Percentiles rank a stretch among this genome's conserved stretches.
Conservation (phyloP, 2,329 filamentous ascomycete genomes). For the Alternaria ethzedia region DNA sequence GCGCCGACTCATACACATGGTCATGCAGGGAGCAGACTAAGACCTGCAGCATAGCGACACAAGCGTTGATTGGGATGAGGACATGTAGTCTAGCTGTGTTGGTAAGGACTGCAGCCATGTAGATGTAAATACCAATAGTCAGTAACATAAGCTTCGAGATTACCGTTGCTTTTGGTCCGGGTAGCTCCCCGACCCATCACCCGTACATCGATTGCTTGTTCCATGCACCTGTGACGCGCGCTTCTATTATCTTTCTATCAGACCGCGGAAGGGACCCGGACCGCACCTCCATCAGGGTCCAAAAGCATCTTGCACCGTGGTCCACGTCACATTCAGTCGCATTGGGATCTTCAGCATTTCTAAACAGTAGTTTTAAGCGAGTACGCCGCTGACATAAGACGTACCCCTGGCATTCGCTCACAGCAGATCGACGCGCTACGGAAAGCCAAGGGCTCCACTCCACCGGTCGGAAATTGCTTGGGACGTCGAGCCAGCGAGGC, state of each 20-base stretch:
- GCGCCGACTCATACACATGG: constrained; percentile 19
- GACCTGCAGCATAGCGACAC: constrained; percentile 12
- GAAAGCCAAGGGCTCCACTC: constrained; percentile 3
- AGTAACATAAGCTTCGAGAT: background rate
- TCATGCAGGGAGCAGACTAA: constrained; percentile 34
- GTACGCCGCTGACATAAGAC: constrained; percentile 5
- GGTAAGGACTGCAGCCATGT: background rate
- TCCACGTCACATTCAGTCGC: background rate
- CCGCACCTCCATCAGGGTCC: background rate
- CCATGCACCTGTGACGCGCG: background rate
- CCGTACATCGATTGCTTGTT: background rate
- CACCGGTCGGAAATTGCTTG: constrained; percentile 2
- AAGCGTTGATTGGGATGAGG: too few species aligned
- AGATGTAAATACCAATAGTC: background rate
- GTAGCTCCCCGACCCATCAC: background rate
- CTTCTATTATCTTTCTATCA: background rate
- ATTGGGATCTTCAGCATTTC: background rate
- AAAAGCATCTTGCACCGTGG: too few species aligned
- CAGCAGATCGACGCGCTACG: constrained; percentile 2
- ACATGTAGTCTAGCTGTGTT: background rate
- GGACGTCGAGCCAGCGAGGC: background rate
- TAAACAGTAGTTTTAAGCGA: background rate
- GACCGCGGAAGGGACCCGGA: background rate
- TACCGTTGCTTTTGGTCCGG: background rate
- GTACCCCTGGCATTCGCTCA: background rate